A percentile compares a stretch with the other conserved stretches of the same genome.
Conservation (phyloP, 2,329 filamentous ascomycete genomes). For the Ophiostoma sp. region DNA sequence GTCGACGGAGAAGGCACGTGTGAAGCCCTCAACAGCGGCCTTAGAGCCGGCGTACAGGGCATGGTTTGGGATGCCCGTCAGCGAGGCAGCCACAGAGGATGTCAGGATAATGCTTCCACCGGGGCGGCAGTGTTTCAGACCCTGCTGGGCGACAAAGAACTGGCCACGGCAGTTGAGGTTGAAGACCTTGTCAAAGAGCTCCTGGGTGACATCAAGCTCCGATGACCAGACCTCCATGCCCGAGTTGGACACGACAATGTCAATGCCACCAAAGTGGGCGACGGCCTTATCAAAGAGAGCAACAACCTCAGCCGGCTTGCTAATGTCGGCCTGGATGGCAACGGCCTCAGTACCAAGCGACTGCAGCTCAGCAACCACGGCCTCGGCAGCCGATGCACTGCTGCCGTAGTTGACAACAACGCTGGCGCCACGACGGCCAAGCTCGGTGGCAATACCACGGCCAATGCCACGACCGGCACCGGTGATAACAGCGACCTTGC, state of each 20-base stretch:
- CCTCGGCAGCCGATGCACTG: slow-evolving; percentile 56
- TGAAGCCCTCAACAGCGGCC: slow-evolving; percentile 71
- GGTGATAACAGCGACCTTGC: slow-evolving; percentile 62
- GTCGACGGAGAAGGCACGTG: slow-evolving; percentile 70
- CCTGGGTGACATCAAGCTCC: slow-evolving; percentile 67
- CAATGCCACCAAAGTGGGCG: slow-evolving; percentile 65
- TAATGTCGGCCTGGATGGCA: slow-evolving; percentile 65
- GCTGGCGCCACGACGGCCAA: slow-evolving; percentile 63
- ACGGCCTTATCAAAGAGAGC: slow-evolving; percentile 66
- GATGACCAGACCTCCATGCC: slow-evolving; percentile 71
- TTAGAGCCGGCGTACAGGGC: slow-evolving; percentile 71
- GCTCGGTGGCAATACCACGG: slow-evolving; percentile 64
- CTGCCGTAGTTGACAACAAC: slow-evolving; percentile 68
- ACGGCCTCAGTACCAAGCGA: slow-evolving; percentile 58
- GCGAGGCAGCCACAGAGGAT: slow-evolving; percentile 66
- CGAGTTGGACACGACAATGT: slow-evolving; percentile 72
- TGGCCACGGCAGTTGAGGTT: slow-evolving; percentile 70
- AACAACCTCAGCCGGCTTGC: slow-evolving; percentile 58
- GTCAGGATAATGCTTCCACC: slow-evolving; percentile 73
- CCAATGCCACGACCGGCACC: slow-evolving; percentile 67
- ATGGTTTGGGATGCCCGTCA: slow-evolving; percentile 68
- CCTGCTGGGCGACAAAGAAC: slow-evolving; percentile 77
- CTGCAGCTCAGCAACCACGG: slow-evolving; percentile 55
- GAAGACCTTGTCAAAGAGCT: slow-evolving; percentile 72
- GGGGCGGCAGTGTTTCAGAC: slow-evolving; percentile 67